phyloP scores from a whole-genome alignment of 2,329 filamentous ascomycete species.

The Botrytis porri region DNA sequence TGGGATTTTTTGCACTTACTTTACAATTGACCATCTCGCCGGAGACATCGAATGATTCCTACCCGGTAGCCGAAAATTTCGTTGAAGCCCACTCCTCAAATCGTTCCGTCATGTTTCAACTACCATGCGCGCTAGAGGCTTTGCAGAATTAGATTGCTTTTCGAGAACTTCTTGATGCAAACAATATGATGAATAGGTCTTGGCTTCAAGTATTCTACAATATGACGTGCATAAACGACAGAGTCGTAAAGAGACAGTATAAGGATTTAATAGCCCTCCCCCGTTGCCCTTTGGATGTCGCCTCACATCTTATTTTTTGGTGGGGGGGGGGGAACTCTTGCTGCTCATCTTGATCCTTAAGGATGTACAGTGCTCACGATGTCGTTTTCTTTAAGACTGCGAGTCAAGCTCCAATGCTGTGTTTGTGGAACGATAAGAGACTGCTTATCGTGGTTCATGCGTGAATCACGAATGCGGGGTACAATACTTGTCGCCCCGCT shows the following conservation, averaged over 20 bases:
- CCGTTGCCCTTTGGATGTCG: neutral
- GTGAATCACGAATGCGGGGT: slow-evolving; percentile 12
- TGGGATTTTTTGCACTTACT: neutral
- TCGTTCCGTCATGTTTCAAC: neutral
- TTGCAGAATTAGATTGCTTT: neutral
- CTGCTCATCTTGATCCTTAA: neutral
- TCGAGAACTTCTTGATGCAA: neutral
- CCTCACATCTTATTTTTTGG: neutral
- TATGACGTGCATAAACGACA: neutral
- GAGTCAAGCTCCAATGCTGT: neutral
- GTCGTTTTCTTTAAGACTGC: neutral
- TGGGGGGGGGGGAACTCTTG: neutral
- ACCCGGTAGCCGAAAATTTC: neutral
- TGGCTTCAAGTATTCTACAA: neutral
- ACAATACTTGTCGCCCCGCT: slow-evolving; percentile 1
- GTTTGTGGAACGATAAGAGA: slow-evolving; percentile 11
- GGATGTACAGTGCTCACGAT: neutral
- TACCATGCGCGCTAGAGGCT: neutral
- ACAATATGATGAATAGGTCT: neutral
- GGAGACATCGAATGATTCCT: neutral
- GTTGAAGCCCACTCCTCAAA: neutral
- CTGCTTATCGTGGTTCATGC: slow-evolving; percentile 6
- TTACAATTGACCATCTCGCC: neutral
- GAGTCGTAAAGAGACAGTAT: no score
- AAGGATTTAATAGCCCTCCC: neutral